These are phyloP conservation scores for Trichoderma harzianum DNA, from an alignment of 2,329 filamentous ascomycete species.

Conservation along the genomic window DNA sequence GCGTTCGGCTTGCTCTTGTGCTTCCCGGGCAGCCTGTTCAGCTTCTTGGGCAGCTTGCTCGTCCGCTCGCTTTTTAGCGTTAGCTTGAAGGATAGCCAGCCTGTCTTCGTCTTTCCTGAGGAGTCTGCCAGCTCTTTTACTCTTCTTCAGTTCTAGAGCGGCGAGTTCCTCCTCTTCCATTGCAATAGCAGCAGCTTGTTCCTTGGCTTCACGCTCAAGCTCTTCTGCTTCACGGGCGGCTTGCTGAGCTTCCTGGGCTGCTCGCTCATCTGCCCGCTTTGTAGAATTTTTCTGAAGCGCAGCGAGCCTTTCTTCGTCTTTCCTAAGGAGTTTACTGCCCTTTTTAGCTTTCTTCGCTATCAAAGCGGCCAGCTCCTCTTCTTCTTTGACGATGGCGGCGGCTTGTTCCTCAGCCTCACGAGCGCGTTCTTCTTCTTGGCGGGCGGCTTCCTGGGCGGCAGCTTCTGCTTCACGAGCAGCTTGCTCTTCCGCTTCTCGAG, in stretches of 20 bases:
- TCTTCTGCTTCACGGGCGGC: conserved; percentile 21
- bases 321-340: conserved; percentile 9
- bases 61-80: conserved; percentile 27
- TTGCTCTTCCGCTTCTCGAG: conserved; percentile 9
- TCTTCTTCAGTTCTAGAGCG: conserved; percentile 33
- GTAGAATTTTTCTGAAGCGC: background rate
- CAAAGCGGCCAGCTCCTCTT: conserved; percentile 41
- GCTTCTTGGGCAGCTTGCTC: conserved; percentile 24
- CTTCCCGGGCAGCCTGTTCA: conserved; percentile 20
- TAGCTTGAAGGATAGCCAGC: background rate
- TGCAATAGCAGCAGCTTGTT: conserved; percentile 20
- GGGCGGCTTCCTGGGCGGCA: conserved; percentile 19
- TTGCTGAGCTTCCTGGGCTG: conserved; percentile 27
- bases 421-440: conserved; percentile 20
- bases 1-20: background rate
- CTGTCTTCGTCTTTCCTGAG: conserved; percentile 10
- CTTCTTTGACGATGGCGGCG: conserved; percentile 31
- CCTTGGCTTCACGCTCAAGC: conserved; percentile 20
- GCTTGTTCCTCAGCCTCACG: conserved; percentile 21
- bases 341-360: conserved; percentile 30
- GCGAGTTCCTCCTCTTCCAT: conserved; percentile 41
- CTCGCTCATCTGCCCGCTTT: conserved; percentile 16
- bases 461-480: conserved; percentile 21
- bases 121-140: conserved; percentile 10
- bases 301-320: conserved; percentile 18